Conservation (phyloP, 306 rosid species). For the Luffa acutangula region DNA sequence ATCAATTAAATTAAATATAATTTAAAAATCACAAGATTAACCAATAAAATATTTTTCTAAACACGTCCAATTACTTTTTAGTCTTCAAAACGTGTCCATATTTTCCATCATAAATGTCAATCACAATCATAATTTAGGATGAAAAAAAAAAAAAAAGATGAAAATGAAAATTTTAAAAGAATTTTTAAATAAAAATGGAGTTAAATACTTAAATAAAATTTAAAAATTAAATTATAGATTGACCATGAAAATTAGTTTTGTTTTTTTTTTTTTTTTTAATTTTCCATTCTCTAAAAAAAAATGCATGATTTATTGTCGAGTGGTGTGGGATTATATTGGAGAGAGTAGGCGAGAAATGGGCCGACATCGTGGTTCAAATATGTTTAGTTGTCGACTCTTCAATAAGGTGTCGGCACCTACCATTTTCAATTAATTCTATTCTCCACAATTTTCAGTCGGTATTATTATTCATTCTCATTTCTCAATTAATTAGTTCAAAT, state of each 20-base stretch:
- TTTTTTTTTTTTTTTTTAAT: neutral
- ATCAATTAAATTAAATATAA: neutral
- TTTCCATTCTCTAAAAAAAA: too few species aligned
- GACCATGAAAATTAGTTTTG: neutral
- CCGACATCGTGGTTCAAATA: neutral
- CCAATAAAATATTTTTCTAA: neutral
- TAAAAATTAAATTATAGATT: neutral
- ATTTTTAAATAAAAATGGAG: neutral
- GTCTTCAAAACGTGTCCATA: neutral
- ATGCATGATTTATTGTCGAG: neutral
- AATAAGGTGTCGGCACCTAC: neutral
- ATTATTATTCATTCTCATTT: neutral
- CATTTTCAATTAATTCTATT: neutral
- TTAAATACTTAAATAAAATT: neutral
- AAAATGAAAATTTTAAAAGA: neutral
- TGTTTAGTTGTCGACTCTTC: neutral
- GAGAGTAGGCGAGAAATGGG: neutral
- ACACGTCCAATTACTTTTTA: neutral
- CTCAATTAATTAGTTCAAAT: neutral
- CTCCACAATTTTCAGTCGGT: neutral
- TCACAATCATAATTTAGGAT: neutral
- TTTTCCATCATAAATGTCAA: neutral
- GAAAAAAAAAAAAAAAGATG: neutral
- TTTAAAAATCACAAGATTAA: neutral
- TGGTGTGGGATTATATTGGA: neutral